phyloP scores from a whole-genome alignment of 306 rosid genomes.

The Castanea crenata region DNA sequence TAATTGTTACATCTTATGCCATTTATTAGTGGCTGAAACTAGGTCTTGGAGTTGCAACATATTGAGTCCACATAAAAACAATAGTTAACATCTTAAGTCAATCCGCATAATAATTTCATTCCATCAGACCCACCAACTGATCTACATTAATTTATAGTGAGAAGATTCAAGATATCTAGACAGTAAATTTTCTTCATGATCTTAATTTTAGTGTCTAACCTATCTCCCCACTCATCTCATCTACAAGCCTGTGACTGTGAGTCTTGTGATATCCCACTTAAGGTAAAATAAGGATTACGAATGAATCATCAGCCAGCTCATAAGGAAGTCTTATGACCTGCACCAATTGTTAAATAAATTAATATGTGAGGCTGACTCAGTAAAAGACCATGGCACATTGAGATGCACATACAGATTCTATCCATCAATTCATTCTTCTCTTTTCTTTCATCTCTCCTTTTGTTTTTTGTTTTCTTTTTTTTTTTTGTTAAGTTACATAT shows the following conservation, averaged over 20 bases:
- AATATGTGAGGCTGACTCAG: not conserved
- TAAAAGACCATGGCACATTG: not conserved
- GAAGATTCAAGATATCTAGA: not conserved
- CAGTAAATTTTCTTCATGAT: not conserved
- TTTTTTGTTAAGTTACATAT: too few species aligned
- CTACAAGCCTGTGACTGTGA: not conserved
- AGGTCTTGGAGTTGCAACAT: not conserved
- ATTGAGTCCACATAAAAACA: not conserved
- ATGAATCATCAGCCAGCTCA: not conserved
- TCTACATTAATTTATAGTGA: not conserved
- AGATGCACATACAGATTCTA: slow-evolving; percentile 4
- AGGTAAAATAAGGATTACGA: not conserved
- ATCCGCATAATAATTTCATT: slow-evolving; percentile 9
- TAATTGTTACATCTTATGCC: not conserved
- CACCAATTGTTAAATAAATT: not conserved
- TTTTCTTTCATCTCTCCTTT: too few species aligned
- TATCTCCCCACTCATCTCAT: slow-evolving; percentile 2
- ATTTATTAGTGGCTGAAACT: slow-evolving; percentile 4
- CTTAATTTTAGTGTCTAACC: not conserved
- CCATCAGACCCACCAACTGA: not conserved
- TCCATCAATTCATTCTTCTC: not conserved
- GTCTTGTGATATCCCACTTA: not conserved
- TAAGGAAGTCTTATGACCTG: not conserved
- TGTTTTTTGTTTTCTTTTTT: too few species aligned
- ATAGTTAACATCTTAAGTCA: not conserved